Percentiles rank a stretch among this genome's conserved stretches.
phyloP scores from a whole-genome alignment of 768 basidiomycete genomes.

The Lentinula detonsa region DNA sequence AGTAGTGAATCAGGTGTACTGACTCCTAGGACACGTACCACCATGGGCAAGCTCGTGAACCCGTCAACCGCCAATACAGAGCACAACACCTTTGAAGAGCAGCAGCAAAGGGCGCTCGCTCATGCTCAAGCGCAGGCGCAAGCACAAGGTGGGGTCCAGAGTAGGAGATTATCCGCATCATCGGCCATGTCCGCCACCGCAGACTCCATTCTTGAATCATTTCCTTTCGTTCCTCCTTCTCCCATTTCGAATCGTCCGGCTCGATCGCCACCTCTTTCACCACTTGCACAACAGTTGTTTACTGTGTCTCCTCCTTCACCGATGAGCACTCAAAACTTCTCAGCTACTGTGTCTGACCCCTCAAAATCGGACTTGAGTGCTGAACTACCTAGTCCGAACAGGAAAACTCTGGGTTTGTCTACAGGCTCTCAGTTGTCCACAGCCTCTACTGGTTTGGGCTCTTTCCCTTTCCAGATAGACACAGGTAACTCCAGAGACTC shows the following conservation, averaged over 20 bases:
- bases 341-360: not conserved
- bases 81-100: conserved; percentile 45
- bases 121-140: conserved; percentile 57
- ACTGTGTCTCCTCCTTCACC: conserved; percentile 15
- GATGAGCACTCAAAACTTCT: conserved; percentile 18
- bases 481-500: conserved; percentile 39
- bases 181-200: conserved; percentile 66
- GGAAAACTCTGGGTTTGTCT: conserved; percentile 64
- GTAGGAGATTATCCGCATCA: conserved; percentile 53
- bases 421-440: conserved; percentile 74
- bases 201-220: conserved; percentile 81
- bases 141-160: conserved; percentile 38
- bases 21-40: conserved; percentile 44
- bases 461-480: conserved; percentile 86
- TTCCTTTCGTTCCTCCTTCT: conserved; percentile 86
- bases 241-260: conserved; percentile 80
- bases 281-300: conserved; percentile 55
- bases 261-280: conserved; percentile 71
- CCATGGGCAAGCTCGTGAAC: conserved; percentile 56
- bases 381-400: conserved; percentile 47
- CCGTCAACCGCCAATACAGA: conserved; percentile 27
- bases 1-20: conserved; percentile 21
- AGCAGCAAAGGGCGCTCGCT: conserved; percentile 59
- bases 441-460: conserved; percentile 73
- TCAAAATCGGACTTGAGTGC: conserved; percentile 9